A percentile compares a stretch with the other conserved stretches of the same genome.
Conservation (phyloP, 2,329 filamentous ascomycete species). For the Cladophialophora bantiana region DNA sequence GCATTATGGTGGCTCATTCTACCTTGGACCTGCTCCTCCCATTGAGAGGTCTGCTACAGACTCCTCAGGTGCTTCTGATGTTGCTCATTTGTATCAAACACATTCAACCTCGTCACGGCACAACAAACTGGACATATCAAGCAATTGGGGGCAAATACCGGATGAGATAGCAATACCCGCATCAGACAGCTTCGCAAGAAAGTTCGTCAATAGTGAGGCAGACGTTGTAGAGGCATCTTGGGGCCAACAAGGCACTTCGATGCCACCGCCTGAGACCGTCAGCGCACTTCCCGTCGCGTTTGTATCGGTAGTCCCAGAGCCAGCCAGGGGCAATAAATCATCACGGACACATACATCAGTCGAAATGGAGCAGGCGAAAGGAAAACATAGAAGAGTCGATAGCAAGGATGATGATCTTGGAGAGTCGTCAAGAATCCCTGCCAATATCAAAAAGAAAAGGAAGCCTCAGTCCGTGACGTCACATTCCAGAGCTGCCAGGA, state of each 20-base stretch:
- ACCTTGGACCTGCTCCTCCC: neutral
- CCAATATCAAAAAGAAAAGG: conserved; percentile 68
- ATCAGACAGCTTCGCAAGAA: neutral
- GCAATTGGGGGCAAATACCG: neutral
- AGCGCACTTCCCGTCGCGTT: neutral
- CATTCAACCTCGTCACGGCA: neutral
- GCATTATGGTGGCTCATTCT: neutral
- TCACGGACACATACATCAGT: neutral
- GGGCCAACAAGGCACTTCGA: neutral
- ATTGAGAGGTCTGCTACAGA: neutral
- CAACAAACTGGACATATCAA: neutral
- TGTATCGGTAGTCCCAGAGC: neutral
- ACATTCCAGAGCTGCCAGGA: conserved; percentile 46
- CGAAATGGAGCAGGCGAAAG: neutral
- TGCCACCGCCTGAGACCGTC: neutral
- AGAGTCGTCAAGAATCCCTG: neutral
- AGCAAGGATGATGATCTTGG: neutral
- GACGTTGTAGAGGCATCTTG: neutral
- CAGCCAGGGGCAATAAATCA: too few species aligned
- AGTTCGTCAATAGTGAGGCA: neutral
- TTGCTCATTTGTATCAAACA: neutral
- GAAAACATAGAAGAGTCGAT: neutral
- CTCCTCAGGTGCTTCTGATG: neutral
- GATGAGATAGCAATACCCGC: neutral
- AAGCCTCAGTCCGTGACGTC: conserved; percentile 50